Base-by-base conservation (phyloP, 306 rosid genomes). In the Lathyrus oleraceus region DNA sequence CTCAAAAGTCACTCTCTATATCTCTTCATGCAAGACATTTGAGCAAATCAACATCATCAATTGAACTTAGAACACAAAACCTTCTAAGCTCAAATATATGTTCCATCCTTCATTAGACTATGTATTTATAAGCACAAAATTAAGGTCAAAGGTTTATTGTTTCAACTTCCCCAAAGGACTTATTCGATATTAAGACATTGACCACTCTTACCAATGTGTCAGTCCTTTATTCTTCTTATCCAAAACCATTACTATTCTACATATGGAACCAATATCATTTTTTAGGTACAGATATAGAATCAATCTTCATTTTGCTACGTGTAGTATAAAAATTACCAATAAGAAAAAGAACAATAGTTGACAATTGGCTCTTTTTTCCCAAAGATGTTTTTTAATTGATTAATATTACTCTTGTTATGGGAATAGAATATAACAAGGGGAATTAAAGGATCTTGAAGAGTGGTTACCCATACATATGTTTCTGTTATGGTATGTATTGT, bases 1-100 rank as follows among this genome's bases (percentile, higher is more conserved):
- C 87, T 83, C 87, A 77, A 70, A 44, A 32, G 3, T 7, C 57
- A 62, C 85, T 83, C 81, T 77, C 70, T 80, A 53, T 36, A 1
- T 72, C 80, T 61, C 85, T 28, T 73, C 77, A 64, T 75, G 56
- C 69, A 61, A 65, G 78, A 67, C 78, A 40, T 32, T 67, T 40
- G 78, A 78, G 82, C 75, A 47, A 12, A 42, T 13, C 65, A 30
- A 25, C 40, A 25, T 28, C 56, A 12, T 69, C 61, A 25, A 11
- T 56, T 4, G n/a, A 12, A 47, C 66, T 51, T 74, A 48, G n/a
- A 48, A 11, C 1, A 4, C 9, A 12, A 6, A n/a, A 12, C 5
- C 9, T 54, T 54, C 32, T 5, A 21, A 11, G 23, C 61, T 23
- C 61, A 54, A 11, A 11, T 54, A 5, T 54, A 54, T 54, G 17